phyloP scores from a whole-genome alignment of 805 yeast genomes.

The Zygotorulaspora chibaensis region DNA sequence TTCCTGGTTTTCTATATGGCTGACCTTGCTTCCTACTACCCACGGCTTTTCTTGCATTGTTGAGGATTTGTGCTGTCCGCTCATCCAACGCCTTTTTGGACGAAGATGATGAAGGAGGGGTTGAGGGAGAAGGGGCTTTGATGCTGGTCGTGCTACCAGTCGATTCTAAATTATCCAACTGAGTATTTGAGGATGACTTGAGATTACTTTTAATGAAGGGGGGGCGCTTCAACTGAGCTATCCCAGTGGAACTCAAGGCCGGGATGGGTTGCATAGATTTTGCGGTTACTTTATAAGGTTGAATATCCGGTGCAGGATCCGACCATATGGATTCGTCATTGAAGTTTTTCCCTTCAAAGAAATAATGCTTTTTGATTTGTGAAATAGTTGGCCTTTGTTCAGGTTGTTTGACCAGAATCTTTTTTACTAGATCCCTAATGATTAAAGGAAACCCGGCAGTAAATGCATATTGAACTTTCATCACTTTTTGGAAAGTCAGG shows the following conservation, averaged over 20 bases:
- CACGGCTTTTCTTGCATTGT: conserved; percentile 27
- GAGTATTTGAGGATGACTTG: conserved; percentile 7
- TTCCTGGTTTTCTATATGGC: conserved; percentile 14
- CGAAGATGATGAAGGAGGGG: conserved; percentile 1
- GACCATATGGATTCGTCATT: conserved; percentile 56
- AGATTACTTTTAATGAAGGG: conserved; percentile 2
- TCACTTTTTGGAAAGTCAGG: conserved; percentile 74
- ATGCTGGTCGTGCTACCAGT: conserved; percentile 3
- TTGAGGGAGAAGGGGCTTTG: not conserved
- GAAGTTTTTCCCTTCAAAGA: conserved; percentile 56
- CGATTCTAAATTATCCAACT: not conserved
- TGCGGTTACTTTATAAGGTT: conserved; percentile 71
- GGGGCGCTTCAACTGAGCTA: conserved; percentile 6
- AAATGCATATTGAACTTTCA: conserved; percentile 75
- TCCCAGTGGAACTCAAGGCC: conserved; percentile 32
- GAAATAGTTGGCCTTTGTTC: conserved; percentile 54
- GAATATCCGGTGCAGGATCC: conserved; percentile 54
- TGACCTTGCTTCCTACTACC: conserved; percentile 17
- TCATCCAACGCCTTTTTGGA: conserved; percentile 24
- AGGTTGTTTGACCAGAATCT: conserved; percentile 61
- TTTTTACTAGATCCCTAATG: conserved; percentile 67
- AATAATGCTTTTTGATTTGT: conserved; percentile 58
- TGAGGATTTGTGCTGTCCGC: conserved; percentile 32
- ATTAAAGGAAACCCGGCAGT: conserved; percentile 80
- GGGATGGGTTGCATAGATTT: conserved; percentile 77